A percentile compares a stretch with the other conserved stretches of the same genome.
Conservation (phyloP, 2,329 filamentous ascomycete genomes). For the Ilyonectria sp. region DNA sequence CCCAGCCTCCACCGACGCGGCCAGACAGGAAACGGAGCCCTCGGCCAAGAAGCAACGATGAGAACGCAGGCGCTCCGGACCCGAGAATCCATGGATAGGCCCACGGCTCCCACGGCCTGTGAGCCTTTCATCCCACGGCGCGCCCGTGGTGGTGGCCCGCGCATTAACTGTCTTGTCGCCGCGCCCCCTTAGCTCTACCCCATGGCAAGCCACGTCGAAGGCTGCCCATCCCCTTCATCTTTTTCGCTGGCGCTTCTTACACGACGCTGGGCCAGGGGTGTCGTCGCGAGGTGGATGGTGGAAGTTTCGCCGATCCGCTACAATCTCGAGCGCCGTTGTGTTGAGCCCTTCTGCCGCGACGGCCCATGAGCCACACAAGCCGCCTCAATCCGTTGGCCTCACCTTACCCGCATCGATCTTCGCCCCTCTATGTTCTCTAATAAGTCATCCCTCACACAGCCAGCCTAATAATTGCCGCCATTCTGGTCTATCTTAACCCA, state of each 20-base stretch:
- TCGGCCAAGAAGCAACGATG: constrained; percentile 28
- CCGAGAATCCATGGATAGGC: constrained; percentile 11
- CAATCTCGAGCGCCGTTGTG: constrained; percentile 43
- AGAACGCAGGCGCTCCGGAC: constrained; percentile 31
- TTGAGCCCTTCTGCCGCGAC: constrained; percentile 36
- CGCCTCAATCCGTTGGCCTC: constrained; percentile 43
- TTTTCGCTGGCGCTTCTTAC: constrained; percentile 39
- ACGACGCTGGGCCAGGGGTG: constrained; percentile 46
- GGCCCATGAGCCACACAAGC: constrained; percentile 43
- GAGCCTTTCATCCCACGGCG: constrained; percentile 38
- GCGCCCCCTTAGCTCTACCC: constrained; percentile 39
- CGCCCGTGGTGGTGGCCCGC: constrained; percentile 35
- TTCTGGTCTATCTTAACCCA: constrained; percentile 11
- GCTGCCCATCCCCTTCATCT: constrained; percentile 45
- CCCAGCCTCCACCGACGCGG: constrained; percentile 31
- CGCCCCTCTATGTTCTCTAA: constrained; percentile 13
- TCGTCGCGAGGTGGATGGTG: constrained; percentile 37
- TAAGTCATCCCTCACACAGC: constrained; percentile 28
- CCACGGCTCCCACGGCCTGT: constrained; percentile 24
- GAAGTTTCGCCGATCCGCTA: constrained; percentile 44
- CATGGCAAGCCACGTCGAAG: constrained; percentile 47
- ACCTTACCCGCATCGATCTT: constrained; percentile 39
- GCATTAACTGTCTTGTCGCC: constrained; percentile 35
- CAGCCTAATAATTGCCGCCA: constrained; percentile 23
- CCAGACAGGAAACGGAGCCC: constrained; percentile 28